Evolutionary conservation across 1,284 basidiomycete species (phyloP).

Genomic region (Tilletia caries): DNA sequence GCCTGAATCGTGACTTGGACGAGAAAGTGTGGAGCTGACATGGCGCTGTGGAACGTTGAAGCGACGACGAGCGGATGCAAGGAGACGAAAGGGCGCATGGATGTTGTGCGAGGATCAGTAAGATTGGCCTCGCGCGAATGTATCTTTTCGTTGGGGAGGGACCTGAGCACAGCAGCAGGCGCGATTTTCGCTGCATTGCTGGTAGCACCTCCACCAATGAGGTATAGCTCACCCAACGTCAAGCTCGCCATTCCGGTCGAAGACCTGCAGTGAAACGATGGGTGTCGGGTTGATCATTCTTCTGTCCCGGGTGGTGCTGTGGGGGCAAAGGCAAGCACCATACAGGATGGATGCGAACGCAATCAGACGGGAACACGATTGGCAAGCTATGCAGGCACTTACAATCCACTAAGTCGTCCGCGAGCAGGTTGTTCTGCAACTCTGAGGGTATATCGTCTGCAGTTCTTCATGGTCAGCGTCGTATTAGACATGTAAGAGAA

Average conservation of each 20-base stretch:
- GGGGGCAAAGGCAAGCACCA: background rate
- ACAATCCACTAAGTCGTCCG: slow-evolving; percentile 31
- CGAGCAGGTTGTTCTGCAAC: slow-evolving; percentile 35
- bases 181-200: too few relatives aligned
- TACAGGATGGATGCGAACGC: background rate
- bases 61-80: too few relatives aligned
- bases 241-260: slow-evolving; percentile 11
- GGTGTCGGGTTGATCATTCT: slow-evolving; percentile 4
- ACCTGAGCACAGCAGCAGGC: too few relatives aligned
- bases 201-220: too few relatives aligned
- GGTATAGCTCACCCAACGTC: background rate
- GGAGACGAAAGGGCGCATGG: background rate
- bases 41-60: background rate
- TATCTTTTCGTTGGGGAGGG: too few relatives aligned
- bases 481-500: background rate
- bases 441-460: slow-evolving; percentile 27
- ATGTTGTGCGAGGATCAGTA: too few relatives aligned
- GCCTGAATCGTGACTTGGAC: background rate
- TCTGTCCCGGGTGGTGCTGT: slow-evolving; percentile 13
- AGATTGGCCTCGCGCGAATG: too few relatives aligned
- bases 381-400: background rate
- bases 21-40: slow-evolving; percentile 1
- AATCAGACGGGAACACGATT: too few relatives aligned
- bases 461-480: background rate
- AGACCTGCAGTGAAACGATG: background rate